phyloP scores from a whole-genome alignment of 2,329 filamentous ascomycete genomes.

The Pseudopyricularia javanii region DNA sequence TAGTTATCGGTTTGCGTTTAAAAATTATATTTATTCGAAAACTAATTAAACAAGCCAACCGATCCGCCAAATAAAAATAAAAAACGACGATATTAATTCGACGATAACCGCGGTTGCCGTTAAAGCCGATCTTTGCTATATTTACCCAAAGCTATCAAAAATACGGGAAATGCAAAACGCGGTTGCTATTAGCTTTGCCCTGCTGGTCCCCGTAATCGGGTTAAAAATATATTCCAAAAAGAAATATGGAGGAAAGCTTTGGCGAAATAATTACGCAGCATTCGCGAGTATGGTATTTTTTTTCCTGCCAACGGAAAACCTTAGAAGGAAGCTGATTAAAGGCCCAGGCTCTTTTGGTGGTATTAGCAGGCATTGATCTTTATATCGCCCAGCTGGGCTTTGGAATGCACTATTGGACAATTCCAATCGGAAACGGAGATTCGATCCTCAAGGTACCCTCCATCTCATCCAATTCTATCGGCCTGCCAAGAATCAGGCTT shows the following conservation, averaged over 20 bases:
- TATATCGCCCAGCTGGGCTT: background rate
- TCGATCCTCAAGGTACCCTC: slow-evolving; percentile 1
- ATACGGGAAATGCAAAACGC: background rate
- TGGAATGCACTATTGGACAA: slow-evolving; percentile 1
- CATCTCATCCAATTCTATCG: slow-evolving; percentile 52
- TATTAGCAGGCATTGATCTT: background rate
- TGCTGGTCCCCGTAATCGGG: background rate
- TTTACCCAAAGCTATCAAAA: background rate
- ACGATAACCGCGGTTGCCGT: background rate
- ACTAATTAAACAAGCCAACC: background rate
- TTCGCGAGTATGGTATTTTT: background rate
- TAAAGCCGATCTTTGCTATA: background rate
- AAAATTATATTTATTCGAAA: background rate
- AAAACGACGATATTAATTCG: background rate
- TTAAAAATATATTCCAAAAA: background rate
- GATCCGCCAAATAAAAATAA: background rate
- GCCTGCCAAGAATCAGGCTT: slow-evolving; percentile 73
- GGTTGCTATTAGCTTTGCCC: background rate
- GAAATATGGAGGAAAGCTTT: background rate
- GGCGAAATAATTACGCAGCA: background rate
- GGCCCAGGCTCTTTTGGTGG: background rate
- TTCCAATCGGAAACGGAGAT: slow-evolving; percentile 1
- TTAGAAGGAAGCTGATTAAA: background rate
- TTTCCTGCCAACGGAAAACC: background rate
- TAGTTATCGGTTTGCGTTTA: background rate